Conservation (phyloP, 345 rosid species). For the Hevea brasiliensis region DNA sequence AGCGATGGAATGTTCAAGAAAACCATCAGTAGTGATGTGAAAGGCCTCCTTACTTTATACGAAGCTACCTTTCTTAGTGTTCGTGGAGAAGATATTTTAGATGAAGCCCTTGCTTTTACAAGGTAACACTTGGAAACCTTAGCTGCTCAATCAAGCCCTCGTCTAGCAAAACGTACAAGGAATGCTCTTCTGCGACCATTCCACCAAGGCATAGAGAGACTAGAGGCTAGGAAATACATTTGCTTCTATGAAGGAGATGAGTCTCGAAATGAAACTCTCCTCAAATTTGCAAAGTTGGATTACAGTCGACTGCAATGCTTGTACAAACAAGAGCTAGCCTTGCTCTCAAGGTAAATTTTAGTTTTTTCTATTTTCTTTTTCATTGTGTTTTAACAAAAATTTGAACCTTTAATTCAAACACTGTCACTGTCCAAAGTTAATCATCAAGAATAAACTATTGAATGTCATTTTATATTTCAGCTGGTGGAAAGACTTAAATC, state of each 20-base stretch:
- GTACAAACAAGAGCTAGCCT: constrained; percentile 5
- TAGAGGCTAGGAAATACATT: constrained; percentile 9
- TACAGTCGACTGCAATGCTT: constrained; percentile 1
- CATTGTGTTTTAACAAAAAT: neutral
- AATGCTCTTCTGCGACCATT: neutral
- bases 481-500: constrained; percentile 10
- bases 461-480: neutral
- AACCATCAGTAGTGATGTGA: constrained; percentile 14
- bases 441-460: too few relatives aligned
- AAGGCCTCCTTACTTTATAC: constrained; percentile 36
- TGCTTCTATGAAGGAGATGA: neutral
- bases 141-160: neutral
- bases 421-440: too few relatives aligned
- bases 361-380: neutral
- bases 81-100: constrained; percentile 30
- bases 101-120: constrained; percentile 33
- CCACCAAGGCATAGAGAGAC: neutral
- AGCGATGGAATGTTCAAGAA: constrained; percentile 23
- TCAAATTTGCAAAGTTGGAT: constrained; percentile 16
- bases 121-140: neutral
- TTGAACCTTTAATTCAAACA: too few relatives aligned
- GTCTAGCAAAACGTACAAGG: neutral
- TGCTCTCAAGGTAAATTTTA: neutral
- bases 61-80: constrained; percentile 37
- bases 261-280: neutral